phyloP scores from a whole-genome alignment of 2,329 filamentous ascomycete species.

The Beauveria sp. region DNA sequence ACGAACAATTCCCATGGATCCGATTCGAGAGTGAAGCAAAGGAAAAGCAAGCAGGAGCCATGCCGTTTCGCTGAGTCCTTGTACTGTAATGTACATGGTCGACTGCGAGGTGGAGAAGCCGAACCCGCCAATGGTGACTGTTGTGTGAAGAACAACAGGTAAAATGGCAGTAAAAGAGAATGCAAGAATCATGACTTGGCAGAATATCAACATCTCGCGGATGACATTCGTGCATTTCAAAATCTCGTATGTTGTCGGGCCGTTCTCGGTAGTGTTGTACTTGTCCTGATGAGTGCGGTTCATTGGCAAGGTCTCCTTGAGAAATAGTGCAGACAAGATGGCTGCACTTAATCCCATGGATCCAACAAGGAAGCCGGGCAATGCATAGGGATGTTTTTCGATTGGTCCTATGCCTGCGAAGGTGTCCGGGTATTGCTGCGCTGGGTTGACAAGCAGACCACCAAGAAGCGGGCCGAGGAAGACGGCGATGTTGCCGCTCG shows the following conservation, averaged over 20 bases:
- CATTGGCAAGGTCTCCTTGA: constrained; percentile 48
- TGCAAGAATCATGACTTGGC: constrained; percentile 23
- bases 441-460: constrained; percentile 61
- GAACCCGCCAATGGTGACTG: constrained; percentile 54
- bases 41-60: constrained; percentile 70
- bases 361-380: constrained; percentile 44
- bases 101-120: constrained; percentile 56
- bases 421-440: constrained; percentile 48
- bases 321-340: constrained; percentile 42
- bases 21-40: constrained; percentile 53
- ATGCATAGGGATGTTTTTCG: constrained; percentile 42
- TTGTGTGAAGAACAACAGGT: constrained; percentile 62
- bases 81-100: constrained; percentile 54
- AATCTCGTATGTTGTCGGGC: neutral
- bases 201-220: neutral
- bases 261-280: neutral
- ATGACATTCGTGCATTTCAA: neutral
- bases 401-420: constrained; percentile 40
- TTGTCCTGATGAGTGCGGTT: neutral
- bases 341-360: constrained; percentile 49
- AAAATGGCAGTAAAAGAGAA: constrained; percentile 62
- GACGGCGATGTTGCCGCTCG: constrained; percentile 59
- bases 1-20: constrained; percentile 58
- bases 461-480: constrained; percentile 66
- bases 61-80: constrained; percentile 57